Percentiles rank a stretch among this genome's conserved stretches.
Evolutionary conservation across 441 rosid species (phyloP).

Genomic region (Adansonia rubrostipa): DNA sequence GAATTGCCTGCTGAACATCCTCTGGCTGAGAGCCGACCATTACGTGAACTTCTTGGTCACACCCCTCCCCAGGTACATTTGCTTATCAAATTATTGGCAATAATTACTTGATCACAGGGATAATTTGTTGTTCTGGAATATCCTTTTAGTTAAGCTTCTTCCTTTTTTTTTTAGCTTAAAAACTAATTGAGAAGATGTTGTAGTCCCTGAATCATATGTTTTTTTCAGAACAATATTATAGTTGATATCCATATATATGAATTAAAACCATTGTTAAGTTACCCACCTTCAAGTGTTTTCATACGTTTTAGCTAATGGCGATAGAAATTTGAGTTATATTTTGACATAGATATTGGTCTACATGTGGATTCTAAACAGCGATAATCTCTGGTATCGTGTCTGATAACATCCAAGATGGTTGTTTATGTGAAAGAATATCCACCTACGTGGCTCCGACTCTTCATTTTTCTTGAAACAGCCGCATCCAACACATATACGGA

Average conservation of each 20-base stretch:
- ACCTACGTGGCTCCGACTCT: too few relatives aligned
- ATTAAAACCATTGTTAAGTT: neutral
- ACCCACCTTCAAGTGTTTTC: neutral
- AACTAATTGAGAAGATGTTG: conserved; percentile 12
- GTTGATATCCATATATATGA: neutral
- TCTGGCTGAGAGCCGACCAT: conserved; percentile 65
- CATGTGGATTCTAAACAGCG: conserved; percentile 1
- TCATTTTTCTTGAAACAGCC: too few relatives aligned
- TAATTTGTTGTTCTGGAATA: conserved; percentile 10
- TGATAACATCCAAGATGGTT: neutral
- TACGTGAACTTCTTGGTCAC: conserved; percentile 74
- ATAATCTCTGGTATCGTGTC: conserved; percentile 8
- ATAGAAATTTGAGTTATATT: neutral
- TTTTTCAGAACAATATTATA: neutral
- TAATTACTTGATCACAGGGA: conserved; percentile 12
- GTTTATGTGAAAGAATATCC: neutral
- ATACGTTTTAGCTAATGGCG: neutral
- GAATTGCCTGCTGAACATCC: conserved; percentile 82
- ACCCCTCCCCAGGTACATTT: conserved; percentile 70
- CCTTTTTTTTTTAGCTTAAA: neutral
- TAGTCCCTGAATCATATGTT: neutral
- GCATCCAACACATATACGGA: too few relatives aligned
- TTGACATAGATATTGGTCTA: conserved; percentile 9
- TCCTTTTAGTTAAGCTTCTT: conserved; percentile 2
- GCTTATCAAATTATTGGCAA: neutral